Base-by-base conservation (phyloP, 2,329 filamentous ascomycete genomes). In the Onygenales sp. region DNA sequence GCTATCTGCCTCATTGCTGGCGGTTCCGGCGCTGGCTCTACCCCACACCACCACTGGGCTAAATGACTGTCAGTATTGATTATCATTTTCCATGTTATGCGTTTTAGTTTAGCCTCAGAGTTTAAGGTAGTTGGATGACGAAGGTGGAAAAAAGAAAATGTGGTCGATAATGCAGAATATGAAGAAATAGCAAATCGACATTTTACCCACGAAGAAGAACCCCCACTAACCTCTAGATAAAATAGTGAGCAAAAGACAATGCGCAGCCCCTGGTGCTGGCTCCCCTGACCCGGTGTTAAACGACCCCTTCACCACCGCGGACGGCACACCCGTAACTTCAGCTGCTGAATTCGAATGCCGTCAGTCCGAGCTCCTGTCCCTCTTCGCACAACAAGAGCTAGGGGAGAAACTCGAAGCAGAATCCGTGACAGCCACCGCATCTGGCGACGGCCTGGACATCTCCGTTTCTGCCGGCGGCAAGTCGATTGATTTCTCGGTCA, bases 311-410 rank as follows among this genome's bases (percentile, higher is more conserved):
- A 73, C 70, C 32, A 71, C 69, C 47, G 59, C 68, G 7, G 67
- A 67, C 52, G 76, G 76, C 46, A 63, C 58, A 21, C 71, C 70
- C 57, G 69, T 79, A 48, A 68, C 70, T 6, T 75, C 70, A 54
- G 71, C 74, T 63, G 71, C 63, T 31, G 68, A 77, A 56, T 80
- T 73, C 63, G 65, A 69, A 52, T 79, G 77, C 64, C 75, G 77
- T 48, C 67, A 69, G 57, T 62, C 69, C 43, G 75, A 79, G 64
- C 77, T 79, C 61, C 70, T 62, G 61, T 70, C 73, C 57, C 65
- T 73, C 46, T 62, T 80, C 59, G 72, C 78, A 63, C 72, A 74
- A 61, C 78, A 75, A 62, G 77, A 79, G 65, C 69, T 79, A 14
- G 77, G 77, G 51, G 69, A 67, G 54, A 74, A 74, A 62, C 77